Evolutionary conservation across 1,284 basidiomycete species (phyloP).

Genomic region (Apiotrichum sp.): DNA sequence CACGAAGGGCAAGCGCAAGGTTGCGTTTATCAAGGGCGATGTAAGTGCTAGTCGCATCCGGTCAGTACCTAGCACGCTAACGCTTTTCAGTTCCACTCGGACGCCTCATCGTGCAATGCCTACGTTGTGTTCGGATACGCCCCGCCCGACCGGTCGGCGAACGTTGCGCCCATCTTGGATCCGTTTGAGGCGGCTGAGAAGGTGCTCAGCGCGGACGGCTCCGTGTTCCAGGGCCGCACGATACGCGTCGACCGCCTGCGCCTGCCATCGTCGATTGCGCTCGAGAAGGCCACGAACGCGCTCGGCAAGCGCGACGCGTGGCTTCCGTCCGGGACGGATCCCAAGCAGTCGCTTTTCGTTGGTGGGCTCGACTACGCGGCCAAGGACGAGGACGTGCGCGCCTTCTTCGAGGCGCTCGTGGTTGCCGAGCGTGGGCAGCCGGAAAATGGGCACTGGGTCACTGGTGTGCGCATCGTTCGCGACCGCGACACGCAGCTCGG

Average conservation of each 20-base stretch:
- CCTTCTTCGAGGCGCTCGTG: slow-evolving; percentile 77
- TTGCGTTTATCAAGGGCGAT: slow-evolving; percentile 89
- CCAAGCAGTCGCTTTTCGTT: slow-evolving; percentile 81
- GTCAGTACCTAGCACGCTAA: slow-evolving; percentile 8
- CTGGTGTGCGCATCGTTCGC: slow-evolving; percentile 76
- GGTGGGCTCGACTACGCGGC: slow-evolving; percentile 89
- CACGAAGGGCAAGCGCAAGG: slow-evolving; percentile 81
- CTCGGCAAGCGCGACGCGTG: slow-evolving; percentile 37
- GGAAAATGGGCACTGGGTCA: slow-evolving; percentile 58
- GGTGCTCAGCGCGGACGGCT: slow-evolving; percentile 64
- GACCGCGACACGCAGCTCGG: slow-evolving; percentile 91
- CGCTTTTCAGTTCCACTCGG: slow-evolving; percentile 56
- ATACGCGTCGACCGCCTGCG: slow-evolving; percentile 67
- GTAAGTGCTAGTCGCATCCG: slow-evolving; percentile 24
- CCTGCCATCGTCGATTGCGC: slow-evolving; percentile 40
- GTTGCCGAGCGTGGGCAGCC: slow-evolving; percentile 62
- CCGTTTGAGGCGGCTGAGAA: slow-evolving; percentile 66
- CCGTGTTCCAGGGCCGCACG: slow-evolving; percentile 65
- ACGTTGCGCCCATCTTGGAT: slow-evolving; percentile 61
- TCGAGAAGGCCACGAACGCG: slow-evolving; percentile 34
- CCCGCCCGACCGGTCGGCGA: slow-evolving; percentile 49
- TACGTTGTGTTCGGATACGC: slow-evolving; percentile 81
- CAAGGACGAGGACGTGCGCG: slow-evolving; percentile 81
- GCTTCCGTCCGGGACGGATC: slow-evolving; percentile 52
- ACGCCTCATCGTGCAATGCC: slow-evolving; percentile 66